These are phyloP conservation scores for Polygonum aviculare DNA, from an alignment of 148 eudicot species.

Conservation along the genomic window DNA sequence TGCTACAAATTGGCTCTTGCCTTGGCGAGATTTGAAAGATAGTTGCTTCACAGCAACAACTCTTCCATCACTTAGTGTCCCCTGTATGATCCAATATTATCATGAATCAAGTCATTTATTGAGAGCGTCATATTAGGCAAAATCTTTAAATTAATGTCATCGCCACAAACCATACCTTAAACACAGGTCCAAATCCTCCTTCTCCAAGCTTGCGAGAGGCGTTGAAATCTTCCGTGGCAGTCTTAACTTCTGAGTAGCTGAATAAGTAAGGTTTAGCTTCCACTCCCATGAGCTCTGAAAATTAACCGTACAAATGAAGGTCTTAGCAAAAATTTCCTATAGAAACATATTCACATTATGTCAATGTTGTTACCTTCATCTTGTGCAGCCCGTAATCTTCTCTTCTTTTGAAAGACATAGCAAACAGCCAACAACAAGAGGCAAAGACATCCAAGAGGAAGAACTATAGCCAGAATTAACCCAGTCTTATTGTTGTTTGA, in stretches of 20 bases:
- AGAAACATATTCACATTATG: background rate
- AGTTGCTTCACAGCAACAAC: conserved; percentile 75
- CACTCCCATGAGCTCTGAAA: conserved; percentile 59
- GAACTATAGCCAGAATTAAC: conserved; percentile 56
- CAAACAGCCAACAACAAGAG: conserved; percentile 35
- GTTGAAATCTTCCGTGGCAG: conserved; percentile 47
- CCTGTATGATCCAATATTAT: conserved; percentile 24
- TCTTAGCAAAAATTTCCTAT: background rate
- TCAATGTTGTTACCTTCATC: conserved; percentile 42
- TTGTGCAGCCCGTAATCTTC: conserved; percentile 20
- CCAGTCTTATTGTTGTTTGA: conserved; percentile 33
- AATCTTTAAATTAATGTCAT: background rate
- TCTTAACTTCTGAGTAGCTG: conserved; percentile 53
- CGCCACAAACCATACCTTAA: conserved; percentile 17
- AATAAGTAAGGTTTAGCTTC: conserved; percentile 53
- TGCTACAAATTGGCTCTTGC: conserved; percentile 71
- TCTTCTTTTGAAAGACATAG: conserved; percentile 34
- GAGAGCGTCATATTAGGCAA: background rate
- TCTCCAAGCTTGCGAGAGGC: conserved; percentile 35
- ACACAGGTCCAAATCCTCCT: conserved; percentile 39
- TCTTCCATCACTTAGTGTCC: conserved; percentile 65
- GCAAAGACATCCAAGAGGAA: conserved; percentile 33
- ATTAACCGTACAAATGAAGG: background rate
- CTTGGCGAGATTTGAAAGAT: conserved; percentile 75
- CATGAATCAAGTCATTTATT: no score